Percentiles rank a stretch among this genome's conserved stretches.
phyloP scores from a whole-genome alignment of 148 eudicot genomes.

The Rhododendron mucronatum region DNA sequence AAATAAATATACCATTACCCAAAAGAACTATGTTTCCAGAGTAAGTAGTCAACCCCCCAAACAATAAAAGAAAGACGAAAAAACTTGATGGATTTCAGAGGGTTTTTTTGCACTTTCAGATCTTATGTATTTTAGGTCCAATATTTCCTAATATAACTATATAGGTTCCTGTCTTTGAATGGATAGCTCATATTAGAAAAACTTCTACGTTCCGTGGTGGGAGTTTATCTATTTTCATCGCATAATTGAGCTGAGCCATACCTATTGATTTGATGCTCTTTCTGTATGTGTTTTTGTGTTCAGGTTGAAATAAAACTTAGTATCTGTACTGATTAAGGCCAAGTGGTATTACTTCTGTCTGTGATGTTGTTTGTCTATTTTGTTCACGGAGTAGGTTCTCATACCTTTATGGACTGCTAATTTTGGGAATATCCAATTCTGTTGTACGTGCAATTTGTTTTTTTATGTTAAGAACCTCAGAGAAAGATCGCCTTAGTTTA shows the following conservation, averaged over 20 bases:
- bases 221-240: not conserved
- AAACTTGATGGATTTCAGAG: not conserved
- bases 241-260: not conserved
- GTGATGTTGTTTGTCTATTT: not conserved
- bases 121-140: not conserved
- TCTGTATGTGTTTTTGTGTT: not conserved
- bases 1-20: not conserved
- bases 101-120: not conserved
- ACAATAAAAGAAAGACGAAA: not conserved
- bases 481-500: not conserved
- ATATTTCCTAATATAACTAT: not conserved
- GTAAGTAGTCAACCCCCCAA: not conserved
- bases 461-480: not conserved
- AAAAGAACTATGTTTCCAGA: not conserved
- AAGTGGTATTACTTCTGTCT: not conserved
- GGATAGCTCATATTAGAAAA: not conserved
- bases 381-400: not conserved
- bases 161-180: not conserved
- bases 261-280: not conserved
- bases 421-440: not conserved
- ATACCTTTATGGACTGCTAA: not conserved
- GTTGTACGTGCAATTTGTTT: not conserved
- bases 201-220: not conserved
- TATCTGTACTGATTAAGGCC: not conserved
- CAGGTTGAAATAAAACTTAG: not conserved